Evolutionary conservation across 768 basidiomycete species (phyloP), one percentile per base, ranked within the genome.

Genomic region (Boletus huronensis): DNA sequence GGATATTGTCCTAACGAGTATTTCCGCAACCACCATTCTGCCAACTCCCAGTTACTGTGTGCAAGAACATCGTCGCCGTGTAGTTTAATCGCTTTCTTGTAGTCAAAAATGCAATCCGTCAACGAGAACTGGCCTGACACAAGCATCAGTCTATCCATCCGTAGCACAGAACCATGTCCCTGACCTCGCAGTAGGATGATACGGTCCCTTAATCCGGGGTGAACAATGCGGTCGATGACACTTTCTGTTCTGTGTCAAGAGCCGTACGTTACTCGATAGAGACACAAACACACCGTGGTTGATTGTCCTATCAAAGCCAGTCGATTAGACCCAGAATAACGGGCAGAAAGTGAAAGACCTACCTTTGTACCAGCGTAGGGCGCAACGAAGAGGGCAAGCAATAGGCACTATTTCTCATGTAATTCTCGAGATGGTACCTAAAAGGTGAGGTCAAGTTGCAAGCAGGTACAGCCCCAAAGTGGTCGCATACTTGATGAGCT

Each of bases 11-110:
- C 59, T 48, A 46, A 93, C 93, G 85, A 84, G 60, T 90, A 95
- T 71, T 88, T 83, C 53, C 83, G 79, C 42, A 97, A 75, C 83
- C 93, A 97, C 49, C 78, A 76, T 64, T 94, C 93, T 16, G 80
- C 77, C 38, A 97, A 78, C 71, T 98, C 95, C 93, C 94, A 97
- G 63, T 91, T 94, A 40, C 73, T 75, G 61, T 96, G 91, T 4
- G 86, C 85, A n/a, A 97, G 77, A 21, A 93, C 88, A 63, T 98
- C 94, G 60, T 96, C 90, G 13, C 92, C 93, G 55, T 97, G 93
- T 41, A 95, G 80, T 3, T 80, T 86, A 13, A 90, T 78, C 4
- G 82, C 80, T 25, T 70, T 74, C 31, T 87, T 77, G 58, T 90
- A 87, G 56, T 90, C 87, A 55, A 87, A 77, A 28, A 93, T 73